Evolutionary conservation across 768 basidiomycete genomes (phyloP), one percentile per base, ranked within the genome.

Genomic region (Rhodotorula toruloides): DNA sequence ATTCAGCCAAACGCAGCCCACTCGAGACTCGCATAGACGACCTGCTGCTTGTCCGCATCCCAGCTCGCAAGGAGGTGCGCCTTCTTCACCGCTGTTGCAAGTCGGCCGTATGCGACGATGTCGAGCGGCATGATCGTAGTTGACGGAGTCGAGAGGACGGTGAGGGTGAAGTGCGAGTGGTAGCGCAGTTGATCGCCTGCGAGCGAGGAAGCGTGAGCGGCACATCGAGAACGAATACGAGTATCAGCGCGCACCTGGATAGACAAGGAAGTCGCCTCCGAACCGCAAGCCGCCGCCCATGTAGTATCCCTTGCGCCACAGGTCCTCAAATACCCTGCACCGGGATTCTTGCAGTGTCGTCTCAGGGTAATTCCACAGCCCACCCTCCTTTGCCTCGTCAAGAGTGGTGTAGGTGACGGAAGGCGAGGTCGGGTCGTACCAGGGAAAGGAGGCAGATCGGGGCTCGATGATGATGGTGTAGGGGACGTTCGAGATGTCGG

Each of bases 51-150:
- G 39, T 71, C 60, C 42, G 89, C 86, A 73, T 94, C 86, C 87
- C 89, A 96, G 39, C 86, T 85, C 73, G 91, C 96, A 6, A 98
- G 79, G 37, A 98, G 79, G 76, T 97, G 93, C 0, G 91, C 85
- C 78, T 99, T 99, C 78, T 97, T 98, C 14, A 96, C 97, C 17
- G 89, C 96, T 7, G 96, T 99, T 2, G 94, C 96, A 40, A 99
- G 79, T 40, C 96, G 83, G 25, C 96, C 96, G 76, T 92, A 92
- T 0, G 94, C 93, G 31, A 99, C 89, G 52, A 99, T 84, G 77
- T 98, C 91, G 85, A 94, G 89, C 9, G 96, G 92, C 54, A 83
- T 81, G 56, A 99, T 81, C 3, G 81, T 70, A 19, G 84, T 66
- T 74, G 53, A 77, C 4, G 84, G 84, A 12, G 87, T 84, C 19